Evolutionary conservation across 108 stramenopile species (phyloP), one percentile per base, ranked within the genome.

Genomic region (Cyclostephanos tholiformis): DNA sequence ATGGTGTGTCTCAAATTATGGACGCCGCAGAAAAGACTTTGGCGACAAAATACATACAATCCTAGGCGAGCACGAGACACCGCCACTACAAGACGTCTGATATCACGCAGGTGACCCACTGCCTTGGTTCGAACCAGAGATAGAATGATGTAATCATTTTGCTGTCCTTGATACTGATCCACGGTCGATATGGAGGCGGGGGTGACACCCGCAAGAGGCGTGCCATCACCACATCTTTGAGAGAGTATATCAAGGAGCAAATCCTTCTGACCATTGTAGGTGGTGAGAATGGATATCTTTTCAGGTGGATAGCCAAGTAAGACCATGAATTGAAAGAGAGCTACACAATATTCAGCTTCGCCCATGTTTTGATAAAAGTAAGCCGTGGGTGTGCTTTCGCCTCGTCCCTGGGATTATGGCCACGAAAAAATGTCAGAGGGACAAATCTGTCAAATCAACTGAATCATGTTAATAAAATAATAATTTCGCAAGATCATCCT

Each of bases 81-180:
- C 0, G 99, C 97, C 11, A 99, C 99, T 20, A 98, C 95, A 17
- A 98, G 83, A 67, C 99, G 97, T 26, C 99, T 91, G 29, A 98
- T 84, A 74, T 99, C 99, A 9, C 97, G 85, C 23, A 99, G 35
- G 81, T 99, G 98, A 12, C 99, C 99, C 8, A 98, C 94, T 13
- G 87, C 64, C 62, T 90, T 84, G 4, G 99, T 98, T 19, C 99
- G 82, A 14, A 98, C 98, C 26, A 99, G 80, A 23, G 95, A 96
- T 56, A 99, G 74, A 36, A 99, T 84, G 17, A 99, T 90, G 67
- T 83, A 92, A 83, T 99, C 97, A 70, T 95, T 97, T 76, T 99
- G 97, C 78, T 97, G 97, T 19, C 99, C 99, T 85, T 99, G 98
- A 73, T 96, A 99, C 63, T 97, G 89, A 85, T 99, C 99, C 25